Percentiles rank a stretch among this genome's conserved stretches.
These are phyloP conservation scores for Coemansia erecta DNA, from an alignment of 192 early-diverging fungal species.

Conservation along the genomic window DNA sequence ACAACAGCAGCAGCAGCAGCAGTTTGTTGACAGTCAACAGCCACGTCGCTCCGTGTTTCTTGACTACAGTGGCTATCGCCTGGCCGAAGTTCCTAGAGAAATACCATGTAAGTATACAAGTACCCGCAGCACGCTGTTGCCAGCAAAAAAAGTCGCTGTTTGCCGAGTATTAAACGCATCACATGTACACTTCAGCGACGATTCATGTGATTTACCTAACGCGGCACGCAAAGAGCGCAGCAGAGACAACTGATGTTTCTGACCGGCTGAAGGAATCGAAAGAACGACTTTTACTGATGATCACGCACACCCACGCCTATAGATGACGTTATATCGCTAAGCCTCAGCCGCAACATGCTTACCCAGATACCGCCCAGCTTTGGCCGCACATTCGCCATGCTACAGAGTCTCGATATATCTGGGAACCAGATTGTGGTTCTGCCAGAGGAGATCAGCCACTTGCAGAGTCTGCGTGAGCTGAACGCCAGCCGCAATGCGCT, in stretches of 20 bases:
- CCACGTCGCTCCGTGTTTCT: conserved; percentile 8
- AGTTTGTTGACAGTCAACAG: too few relatives aligned
- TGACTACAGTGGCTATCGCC: conserved; percentile 23
- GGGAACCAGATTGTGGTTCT: conserved; percentile 36
- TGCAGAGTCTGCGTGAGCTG: conserved; percentile 40
- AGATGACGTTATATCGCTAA: conserved; percentile 26
- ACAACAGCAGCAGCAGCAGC: not conserved
- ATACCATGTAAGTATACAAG: conserved; percentile 27
- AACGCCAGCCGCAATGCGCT: conserved; percentile 43
- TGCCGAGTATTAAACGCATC: not conserved
- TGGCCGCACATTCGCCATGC: conserved; percentile 26
- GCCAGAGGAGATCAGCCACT: conserved; percentile 39
- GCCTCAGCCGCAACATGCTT: conserved; percentile 39
- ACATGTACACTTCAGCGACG: too few relatives aligned
- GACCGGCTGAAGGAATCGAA: too few relatives aligned
- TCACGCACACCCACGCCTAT: not conserved
- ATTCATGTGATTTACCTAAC: too few relatives aligned
- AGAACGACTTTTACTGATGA: too few relatives aligned
- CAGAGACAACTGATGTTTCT: too few relatives aligned
- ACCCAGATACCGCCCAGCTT: conserved; percentile 35
- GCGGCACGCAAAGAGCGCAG: too few relatives aligned
- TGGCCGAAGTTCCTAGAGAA: conserved; percentile 20
- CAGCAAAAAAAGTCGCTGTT: not conserved
- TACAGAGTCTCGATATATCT: conserved; percentile 41
- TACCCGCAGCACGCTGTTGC: too few relatives aligned